Conservation (phyloP, 2,329 filamentous ascomycete genomes). For the Xylaria digitata region DNA sequence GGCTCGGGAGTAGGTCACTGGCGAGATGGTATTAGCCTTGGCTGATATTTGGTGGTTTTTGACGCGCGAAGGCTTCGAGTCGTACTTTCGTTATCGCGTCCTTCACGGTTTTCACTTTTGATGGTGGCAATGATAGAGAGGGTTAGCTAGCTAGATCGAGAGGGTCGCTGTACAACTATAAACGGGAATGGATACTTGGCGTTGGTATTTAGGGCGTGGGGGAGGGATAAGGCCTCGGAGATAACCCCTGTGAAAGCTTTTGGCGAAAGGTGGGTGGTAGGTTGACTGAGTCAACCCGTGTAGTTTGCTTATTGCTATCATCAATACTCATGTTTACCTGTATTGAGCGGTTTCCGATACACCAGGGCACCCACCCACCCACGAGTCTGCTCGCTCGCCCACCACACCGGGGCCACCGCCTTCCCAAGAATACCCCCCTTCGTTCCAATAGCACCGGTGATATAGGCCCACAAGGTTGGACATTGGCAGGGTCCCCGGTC, state of each 20-base stretch:
- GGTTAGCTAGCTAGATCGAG: conserved; percentile 5
- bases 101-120: conserved; percentile 8
- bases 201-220: not conserved
- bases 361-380: not conserved
- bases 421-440: not conserved
- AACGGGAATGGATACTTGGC: not conserved
- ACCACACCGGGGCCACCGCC: not conserved
- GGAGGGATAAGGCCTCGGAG: not conserved
- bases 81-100: conserved; percentile 23
- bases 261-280: not conserved
- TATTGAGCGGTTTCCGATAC: conserved; percentile 15
- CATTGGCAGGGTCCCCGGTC: not conserved
- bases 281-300: not conserved
- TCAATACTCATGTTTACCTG: conserved; percentile 17
- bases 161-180: conserved; percentile 5
- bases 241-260: not conserved
- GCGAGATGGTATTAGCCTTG: conserved; percentile 43
- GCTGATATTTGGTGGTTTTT: conserved; percentile 38
- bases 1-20: conserved; percentile 47
- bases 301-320: conserved; percentile 24
- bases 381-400: not conserved
- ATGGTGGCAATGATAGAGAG: not conserved
- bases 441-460: not conserved
- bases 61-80: conserved; percentile 4
- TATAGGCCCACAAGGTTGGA: not conserved